Percentiles rank a stretch among this genome's conserved stretches.
Evolutionary conservation across 192 early-diverging fungal genomes (phyloP).

Genomic region (Chytriomyces sp.): DNA sequence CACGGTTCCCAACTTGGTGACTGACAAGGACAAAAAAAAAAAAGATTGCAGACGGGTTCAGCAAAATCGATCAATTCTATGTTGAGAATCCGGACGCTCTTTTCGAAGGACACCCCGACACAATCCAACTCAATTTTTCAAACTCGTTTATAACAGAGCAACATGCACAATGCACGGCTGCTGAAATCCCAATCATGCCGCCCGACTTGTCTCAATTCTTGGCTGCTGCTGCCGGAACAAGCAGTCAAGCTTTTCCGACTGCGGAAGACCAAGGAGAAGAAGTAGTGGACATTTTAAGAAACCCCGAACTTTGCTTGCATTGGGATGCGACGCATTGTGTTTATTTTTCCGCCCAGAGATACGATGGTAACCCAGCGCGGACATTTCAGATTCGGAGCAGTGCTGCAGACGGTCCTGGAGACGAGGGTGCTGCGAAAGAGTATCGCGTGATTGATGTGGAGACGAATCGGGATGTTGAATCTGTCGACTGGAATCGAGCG

Average conservation of each 20-base stretch:
- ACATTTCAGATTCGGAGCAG: constrained; percentile 52
- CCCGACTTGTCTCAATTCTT: constrained; percentile 17
- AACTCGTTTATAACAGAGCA: constrained; percentile 51
- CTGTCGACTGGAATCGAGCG: constrained; percentile 57
- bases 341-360: constrained; percentile 54
- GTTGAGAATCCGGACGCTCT: constrained; percentile 52
- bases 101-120: constrained; percentile 49
- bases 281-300: not conserved
- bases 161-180: constrained; percentile 78
- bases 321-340: constrained; percentile 32
- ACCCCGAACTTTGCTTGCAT: not conserved
- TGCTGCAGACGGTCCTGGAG: not conserved
- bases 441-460: constrained; percentile 60
- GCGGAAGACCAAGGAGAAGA: not conserved
- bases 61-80: constrained; percentile 64
- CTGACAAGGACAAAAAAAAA: not conserved
- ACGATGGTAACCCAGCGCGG: constrained; percentile 50
- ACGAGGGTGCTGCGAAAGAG: constrained; percentile 40
- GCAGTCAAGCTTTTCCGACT: not conserved
- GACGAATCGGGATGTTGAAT: constrained; percentile 50
- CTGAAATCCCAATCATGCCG: constrained; percentile 52
- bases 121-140: constrained; percentile 42
- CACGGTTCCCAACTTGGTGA: not conserved
- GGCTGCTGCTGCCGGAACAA: not conserved
- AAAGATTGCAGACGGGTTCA: constrained; percentile 48